Evolutionary conservation across 495 filamentous ascomycete genomes (phyloP), one percentile per base, ranked within the genome.

Genomic region (Penicillium psychrofluorescens): DNA sequence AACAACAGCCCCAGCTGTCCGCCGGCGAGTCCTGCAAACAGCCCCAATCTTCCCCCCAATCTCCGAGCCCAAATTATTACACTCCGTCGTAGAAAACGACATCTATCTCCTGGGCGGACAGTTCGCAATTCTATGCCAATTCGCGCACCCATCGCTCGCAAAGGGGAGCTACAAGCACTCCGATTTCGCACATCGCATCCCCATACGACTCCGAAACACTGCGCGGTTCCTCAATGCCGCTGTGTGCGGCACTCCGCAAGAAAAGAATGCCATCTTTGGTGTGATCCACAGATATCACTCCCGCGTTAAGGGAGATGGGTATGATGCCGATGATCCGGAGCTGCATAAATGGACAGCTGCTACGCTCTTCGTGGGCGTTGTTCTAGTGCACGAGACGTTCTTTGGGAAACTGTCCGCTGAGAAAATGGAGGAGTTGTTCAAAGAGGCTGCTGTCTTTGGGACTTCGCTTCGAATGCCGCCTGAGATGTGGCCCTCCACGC

Each of bases 331-430:
- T 35, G 51, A 55, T 14, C 44, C 46, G 7, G 47, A 50, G 40
- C 48, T 55, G 10, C 52, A 55, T 29, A 46, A 46, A 16, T 55
- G 48, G 52, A 50, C 47, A 6, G 52, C 52, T 3, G 52, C 52
- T 1, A 55, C 52, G 10, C 31, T 55, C 30, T 51, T 50, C 35
- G 37, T 47, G 6, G 40, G 40, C 9, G 32, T 51, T 7, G 30
- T 55, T 10, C 28, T 48, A 1, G 52, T 50, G 27, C 40, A 37
- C 32, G 52, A 55, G 41, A 37, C 44, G 9, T 48, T 55, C 44
- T 51, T 50, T 31, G 52, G 52, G 3, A 31, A 40, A 35, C 37
- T 55, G 39, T 8, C 33, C 12, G 27, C 29, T 2, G 28, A 30
- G 6, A 28, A 47, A 15, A 49, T 40, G 39, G 51, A 55, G 14